Conservation (phyloP, 805 yeast species). For the Candida maris region DNA sequence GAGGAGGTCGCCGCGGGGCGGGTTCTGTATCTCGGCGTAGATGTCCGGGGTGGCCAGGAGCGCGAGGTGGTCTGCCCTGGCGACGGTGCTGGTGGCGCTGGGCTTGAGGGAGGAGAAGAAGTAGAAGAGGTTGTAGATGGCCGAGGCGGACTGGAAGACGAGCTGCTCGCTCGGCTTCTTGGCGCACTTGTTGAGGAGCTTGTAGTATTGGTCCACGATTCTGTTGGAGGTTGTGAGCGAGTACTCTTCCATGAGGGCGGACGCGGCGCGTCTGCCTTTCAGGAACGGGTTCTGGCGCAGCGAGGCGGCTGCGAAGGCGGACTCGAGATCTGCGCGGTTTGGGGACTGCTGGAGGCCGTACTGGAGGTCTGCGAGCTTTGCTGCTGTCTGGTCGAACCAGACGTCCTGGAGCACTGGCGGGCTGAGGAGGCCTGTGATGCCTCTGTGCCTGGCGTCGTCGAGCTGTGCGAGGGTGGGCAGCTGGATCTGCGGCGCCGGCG, state of each 20-base stretch:
- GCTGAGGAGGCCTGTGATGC: slow-evolving; percentile 50
- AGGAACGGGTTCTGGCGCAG: slow-evolving; percentile 16
- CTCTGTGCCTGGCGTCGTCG: slow-evolving; percentile 26
- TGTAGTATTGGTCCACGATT: slow-evolving; percentile 28
- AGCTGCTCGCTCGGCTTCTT: slow-evolving; percentile 42
- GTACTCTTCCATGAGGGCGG: slow-evolving; percentile 18
- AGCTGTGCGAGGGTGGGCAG: slow-evolving; percentile 25
- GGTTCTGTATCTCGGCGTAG: slow-evolving; percentile 29
- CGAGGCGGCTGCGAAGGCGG: slow-evolving; percentile 19
- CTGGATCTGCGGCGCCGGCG: slow-evolving; percentile 18
- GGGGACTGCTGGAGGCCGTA: slow-evolving; percentile 31
- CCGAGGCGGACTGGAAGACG: slow-evolving; percentile 43
- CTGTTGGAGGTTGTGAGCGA: slow-evolving; percentile 23
- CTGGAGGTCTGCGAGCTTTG: slow-evolving; percentile 40
- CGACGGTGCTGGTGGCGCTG: slow-evolving; percentile 16
- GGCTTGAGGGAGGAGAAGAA: slow-evolving; percentile 41
- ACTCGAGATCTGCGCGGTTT: slow-evolving; percentile 25
- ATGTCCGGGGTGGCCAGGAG: slow-evolving; percentile 35
- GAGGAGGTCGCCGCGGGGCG: slow-evolving; percentile 29
- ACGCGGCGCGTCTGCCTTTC: slow-evolving; percentile 14
- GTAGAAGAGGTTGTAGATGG: slow-evolving; percentile 47
- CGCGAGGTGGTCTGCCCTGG: slow-evolving; percentile 28
- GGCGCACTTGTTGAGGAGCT: slow-evolving; percentile 40
- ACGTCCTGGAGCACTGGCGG: slow-evolving; percentile 44
- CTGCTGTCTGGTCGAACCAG: slow-evolving; percentile 44